Conservation (phyloP, 176 grass and related monocot genomes). For the Saccharum spontaneum region DNA sequence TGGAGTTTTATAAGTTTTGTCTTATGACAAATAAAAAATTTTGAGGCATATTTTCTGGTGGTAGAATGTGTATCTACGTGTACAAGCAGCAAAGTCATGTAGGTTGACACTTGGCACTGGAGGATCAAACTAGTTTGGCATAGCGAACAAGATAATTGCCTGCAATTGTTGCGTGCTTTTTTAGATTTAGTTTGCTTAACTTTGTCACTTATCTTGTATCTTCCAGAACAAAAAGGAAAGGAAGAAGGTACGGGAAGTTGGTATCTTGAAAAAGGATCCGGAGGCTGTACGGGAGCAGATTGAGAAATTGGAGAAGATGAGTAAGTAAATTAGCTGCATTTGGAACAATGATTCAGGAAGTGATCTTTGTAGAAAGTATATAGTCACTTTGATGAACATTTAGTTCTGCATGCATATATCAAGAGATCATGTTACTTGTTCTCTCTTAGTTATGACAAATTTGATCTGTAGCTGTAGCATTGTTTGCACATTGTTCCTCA, state of each 20-base stretch:
- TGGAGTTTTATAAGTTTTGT: not conserved
- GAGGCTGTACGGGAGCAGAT: slow-evolving; percentile 85
- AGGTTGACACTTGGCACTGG: not conserved
- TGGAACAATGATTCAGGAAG: slow-evolving; percentile 21
- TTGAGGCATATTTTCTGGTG: not conserved
- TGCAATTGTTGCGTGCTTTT: slow-evolving; percentile 16
- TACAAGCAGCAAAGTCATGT: not conserved
- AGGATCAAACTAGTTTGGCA: not conserved
- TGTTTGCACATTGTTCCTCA: not conserved
- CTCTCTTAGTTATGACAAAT: not conserved
- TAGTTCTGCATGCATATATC: not conserved
- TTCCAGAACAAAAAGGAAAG: slow-evolving; percentile 96
- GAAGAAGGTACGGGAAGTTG: slow-evolving; percentile 98
- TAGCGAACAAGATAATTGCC: not conserved
- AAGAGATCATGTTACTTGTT: slow-evolving; percentile 1
- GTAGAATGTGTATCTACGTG: not conserved
- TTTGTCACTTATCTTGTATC: slow-evolving; percentile 14
- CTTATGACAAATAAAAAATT: not conserved
- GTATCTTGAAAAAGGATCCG: slow-evolving; percentile 96
- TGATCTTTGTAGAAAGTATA: slow-evolving; percentile 20
- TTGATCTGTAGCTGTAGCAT: not conserved
- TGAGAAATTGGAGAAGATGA: slow-evolving; percentile 95
- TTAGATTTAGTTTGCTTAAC: not conserved
- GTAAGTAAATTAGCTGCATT: slow-evolving; percentile 55
- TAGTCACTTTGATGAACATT: not conserved